Conservation (phyloP, 257 asterid genomes). For the Capsicum pubescens region DNA sequence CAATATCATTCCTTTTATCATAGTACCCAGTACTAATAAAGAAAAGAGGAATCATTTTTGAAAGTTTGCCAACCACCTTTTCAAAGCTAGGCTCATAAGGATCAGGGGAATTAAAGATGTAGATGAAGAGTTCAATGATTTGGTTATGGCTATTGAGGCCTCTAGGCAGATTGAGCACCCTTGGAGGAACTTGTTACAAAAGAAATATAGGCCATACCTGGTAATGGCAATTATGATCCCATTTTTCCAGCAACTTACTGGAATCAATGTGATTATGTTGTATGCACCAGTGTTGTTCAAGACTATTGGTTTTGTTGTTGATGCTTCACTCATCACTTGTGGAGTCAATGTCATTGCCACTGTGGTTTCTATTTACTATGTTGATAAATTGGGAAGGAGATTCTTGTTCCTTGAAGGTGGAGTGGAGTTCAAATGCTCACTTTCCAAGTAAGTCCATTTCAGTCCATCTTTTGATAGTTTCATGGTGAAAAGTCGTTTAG, state of each 20-base stretch:
- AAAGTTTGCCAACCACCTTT: too few relatives aligned
- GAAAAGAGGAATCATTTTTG: too few relatives aligned
- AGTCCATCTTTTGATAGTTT: neutral
- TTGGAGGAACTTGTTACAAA: constrained; percentile 64
- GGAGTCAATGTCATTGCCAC: constrained; percentile 62
- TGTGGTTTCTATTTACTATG: constrained; percentile 60
- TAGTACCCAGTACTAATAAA: too few relatives aligned
- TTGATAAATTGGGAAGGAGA: constrained; percentile 80
- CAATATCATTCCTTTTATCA: too few relatives aligned
- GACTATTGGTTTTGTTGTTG: constrained; percentile 66
- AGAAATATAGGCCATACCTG: constrained; percentile 76
- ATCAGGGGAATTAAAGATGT: constrained; percentile 64
- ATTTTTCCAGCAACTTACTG: constrained; percentile 78
- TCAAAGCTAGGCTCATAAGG: constrained; percentile 42
- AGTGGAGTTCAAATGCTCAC: constrained; percentile 60
- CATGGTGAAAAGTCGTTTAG: neutral
- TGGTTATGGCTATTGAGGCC: constrained; percentile 71
- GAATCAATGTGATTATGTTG: constrained; percentile 78
- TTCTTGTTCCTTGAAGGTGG: constrained; percentile 70
- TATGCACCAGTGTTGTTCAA: constrained; percentile 81
- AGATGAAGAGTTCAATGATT: constrained; percentile 72
- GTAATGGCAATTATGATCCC: constrained; percentile 80
- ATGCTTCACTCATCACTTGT: constrained; percentile 61
- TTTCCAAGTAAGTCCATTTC: constrained; percentile 52
- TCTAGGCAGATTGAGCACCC: constrained; percentile 67